Conservation (phyloP, 345 rosid genomes). For the Cardamine resedifolia region DNA sequence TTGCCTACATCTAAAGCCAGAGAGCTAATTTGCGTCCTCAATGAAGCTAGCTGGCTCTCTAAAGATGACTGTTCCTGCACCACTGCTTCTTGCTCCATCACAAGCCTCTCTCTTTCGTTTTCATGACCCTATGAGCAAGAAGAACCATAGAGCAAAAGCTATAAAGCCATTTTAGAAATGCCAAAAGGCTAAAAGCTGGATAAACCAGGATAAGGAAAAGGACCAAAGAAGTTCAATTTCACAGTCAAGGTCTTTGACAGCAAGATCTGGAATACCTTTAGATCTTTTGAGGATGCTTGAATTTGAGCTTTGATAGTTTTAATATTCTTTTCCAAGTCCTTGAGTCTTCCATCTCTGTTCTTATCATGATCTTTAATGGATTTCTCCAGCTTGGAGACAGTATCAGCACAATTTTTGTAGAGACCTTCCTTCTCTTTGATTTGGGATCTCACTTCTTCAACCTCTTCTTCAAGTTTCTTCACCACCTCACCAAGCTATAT, state of each 20-base stretch:
- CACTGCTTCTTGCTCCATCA: slow-evolving; percentile 87
- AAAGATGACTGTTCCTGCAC: slow-evolving; percentile 58
- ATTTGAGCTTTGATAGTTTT: slow-evolving; percentile 66
- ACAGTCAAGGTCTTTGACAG: slow-evolving; percentile 2
- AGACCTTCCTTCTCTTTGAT: slow-evolving; percentile 60
- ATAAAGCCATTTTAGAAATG: slow-evolving; percentile 11
- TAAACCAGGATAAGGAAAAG: slow-evolving; percentile 17
- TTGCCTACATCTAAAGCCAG: slow-evolving; percentile 62
- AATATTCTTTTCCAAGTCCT: slow-evolving; percentile 72
- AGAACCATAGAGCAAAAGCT: slow-evolving; percentile 12
- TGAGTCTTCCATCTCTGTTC: slow-evolving; percentile 78
- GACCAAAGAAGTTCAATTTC: not conserved
- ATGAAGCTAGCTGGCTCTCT: slow-evolving; percentile 65
- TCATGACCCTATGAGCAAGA: slow-evolving; percentile 55
- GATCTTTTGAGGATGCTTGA: slow-evolving; percentile 73
- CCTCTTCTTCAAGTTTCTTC: slow-evolving; percentile 77
- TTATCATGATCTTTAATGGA: slow-evolving; percentile 78
- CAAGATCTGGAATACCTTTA: slow-evolving; percentile 53
- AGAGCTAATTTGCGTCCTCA: slow-evolving; percentile 57
- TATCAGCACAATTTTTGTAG: slow-evolving; percentile 51
- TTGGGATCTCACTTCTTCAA: slow-evolving; percentile 59
- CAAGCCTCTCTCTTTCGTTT: slow-evolving; percentile 74
- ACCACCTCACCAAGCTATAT: slow-evolving; percentile 73
- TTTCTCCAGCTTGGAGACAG: slow-evolving; percentile 63
- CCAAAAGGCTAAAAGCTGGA: slow-evolving; percentile 4